Base-by-base conservation (phyloP, 306 rosid species). In the Canavalia ensiformis region DNA sequence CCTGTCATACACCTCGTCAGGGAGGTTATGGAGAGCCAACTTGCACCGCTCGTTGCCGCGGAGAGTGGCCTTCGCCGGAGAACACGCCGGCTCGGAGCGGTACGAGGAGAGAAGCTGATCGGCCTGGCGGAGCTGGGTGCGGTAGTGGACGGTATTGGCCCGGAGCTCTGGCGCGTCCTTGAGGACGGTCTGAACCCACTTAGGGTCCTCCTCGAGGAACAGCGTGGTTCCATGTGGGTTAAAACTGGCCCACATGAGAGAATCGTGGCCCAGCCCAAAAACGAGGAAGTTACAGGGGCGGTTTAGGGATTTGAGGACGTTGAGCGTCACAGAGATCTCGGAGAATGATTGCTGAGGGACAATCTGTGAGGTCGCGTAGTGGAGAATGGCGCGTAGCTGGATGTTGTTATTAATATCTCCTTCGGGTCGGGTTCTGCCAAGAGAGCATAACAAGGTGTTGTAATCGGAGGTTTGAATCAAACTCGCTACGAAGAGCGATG, bases 181-280 rank as follows among this genome's bases (percentile, higher is more conserved):
- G n/a, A 90, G 80, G 1, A 94, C 91, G 4, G 89, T 87, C 46
- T 92, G 92, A 56, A 90, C 67, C 98, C 98, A 94, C 56, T 80
- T 90, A 0, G 94, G 97, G 42, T 94, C 94, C 78, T 94, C 98
- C 81, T 94, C 98, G 2, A 94, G 92, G 82, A 94, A 94, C 1
- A 92, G 39, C 7, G 98, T 94, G 9, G 65, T 87, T 73, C 98
- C 98, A 0, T 51, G 63, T 2, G 98, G 86, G 68, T 94, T 94
- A 4, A 94, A 56, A 54, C 93, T 77, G 65, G 92, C 90, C 98
- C 98, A 92, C 98, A 94, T 94, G 29, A 92, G 89, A 0, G 98
- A 94, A 63, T 94, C 98, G 75, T 85, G 89, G 41, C 98, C 98
- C 6, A 94, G 85, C 0, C 97, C 98, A 64, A 92, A 92, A 0